phyloP scores from a whole-genome alignment of 164 flowering plant genomes.

The Chimonanthus salicifolius region DNA sequence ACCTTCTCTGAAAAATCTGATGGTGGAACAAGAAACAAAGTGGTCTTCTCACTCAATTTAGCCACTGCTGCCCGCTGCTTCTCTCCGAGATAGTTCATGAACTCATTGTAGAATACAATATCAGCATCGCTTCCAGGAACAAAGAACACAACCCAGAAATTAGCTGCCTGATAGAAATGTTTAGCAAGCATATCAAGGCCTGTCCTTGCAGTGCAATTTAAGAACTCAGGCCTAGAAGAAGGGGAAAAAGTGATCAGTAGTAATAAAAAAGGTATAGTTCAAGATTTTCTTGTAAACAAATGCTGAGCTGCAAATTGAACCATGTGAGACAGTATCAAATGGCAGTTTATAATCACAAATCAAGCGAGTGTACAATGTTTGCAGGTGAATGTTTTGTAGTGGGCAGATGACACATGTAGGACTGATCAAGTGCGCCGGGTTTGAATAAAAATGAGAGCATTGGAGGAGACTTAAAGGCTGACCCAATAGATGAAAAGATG shows the following conservation, averaged over 20 bases:
- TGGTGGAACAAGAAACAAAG: slow-evolving; percentile 93
- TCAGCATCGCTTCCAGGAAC: slow-evolving; percentile 82
- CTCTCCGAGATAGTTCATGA: slow-evolving; percentile 81
- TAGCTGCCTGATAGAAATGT: slow-evolving; percentile 79
- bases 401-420: background rate
- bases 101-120: slow-evolving; percentile 75
- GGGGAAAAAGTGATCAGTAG: background rate
- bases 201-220: slow-evolving; percentile 95
- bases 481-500: background rate
- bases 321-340: background rate
- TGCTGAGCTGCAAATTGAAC: background rate
- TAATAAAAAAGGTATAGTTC: background rate
- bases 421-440: background rate
- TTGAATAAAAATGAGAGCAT: background rate
- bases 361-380: background rate
- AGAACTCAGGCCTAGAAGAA: slow-evolving; percentile 63
- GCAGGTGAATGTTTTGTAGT: background rate
- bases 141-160: slow-evolving; percentile 85
- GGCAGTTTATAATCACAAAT: background rate
- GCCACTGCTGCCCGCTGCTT: slow-evolving; percentile 94
- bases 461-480: background rate
- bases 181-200: slow-evolving; percentile 95
- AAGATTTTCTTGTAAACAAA: background rate
- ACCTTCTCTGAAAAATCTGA: slow-evolving; percentile 91
- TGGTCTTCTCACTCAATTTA: slow-evolving; percentile 75